Evolutionary conservation across 2,329 filamentous ascomycete species (phyloP), one percentile per base, ranked within the genome.

Genomic region (Cercospora sp.): DNA sequence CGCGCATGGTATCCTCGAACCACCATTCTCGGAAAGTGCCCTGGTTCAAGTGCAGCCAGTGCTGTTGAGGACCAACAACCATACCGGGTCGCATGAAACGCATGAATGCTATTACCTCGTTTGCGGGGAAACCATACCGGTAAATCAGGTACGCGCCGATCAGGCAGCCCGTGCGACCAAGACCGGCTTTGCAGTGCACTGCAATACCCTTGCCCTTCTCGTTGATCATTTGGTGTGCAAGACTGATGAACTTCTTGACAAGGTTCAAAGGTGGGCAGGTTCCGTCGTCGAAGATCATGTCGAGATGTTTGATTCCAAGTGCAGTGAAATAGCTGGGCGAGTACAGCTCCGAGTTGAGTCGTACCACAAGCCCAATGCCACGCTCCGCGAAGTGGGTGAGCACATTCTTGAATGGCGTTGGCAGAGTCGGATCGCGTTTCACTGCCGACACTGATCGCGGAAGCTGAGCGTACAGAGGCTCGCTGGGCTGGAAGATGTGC

Each of bases 201-300:
- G 95, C 95, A 72, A 99, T 97, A 57, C 90, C 91, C 85, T 93
- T 94, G 81, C 94, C 93, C 82, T 91, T 92, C 61, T 94, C 86
- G 0, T 90, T 94, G 77, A 99, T 99, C 81, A 91, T 97, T 78
- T 97, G 91, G 77, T 98, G 95, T 1, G 95, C 94, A 68, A 99
- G 86, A 73, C 92, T 92, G 80, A 99, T 94, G 79, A 99, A 99
- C 78, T 94, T 94, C 73, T 92, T 89, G 30, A 99, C 95, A n/a
- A 94, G 90, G 18, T 88, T 88, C 63, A 99, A 84, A 1, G 93
- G 89, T 23, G 95, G 95, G 79, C 95, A 99, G 3, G 95, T 99
- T 72, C 95, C 95, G 75, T 99, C 95, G 76, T 98, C 95, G 77
- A 99, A 99, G 76, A 99, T 98, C 95, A 99, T 99, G 82, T 99